Conservation (phyloP, 495 filamentous ascomycete genomes). For the Penicillium diatomitis region DNA sequence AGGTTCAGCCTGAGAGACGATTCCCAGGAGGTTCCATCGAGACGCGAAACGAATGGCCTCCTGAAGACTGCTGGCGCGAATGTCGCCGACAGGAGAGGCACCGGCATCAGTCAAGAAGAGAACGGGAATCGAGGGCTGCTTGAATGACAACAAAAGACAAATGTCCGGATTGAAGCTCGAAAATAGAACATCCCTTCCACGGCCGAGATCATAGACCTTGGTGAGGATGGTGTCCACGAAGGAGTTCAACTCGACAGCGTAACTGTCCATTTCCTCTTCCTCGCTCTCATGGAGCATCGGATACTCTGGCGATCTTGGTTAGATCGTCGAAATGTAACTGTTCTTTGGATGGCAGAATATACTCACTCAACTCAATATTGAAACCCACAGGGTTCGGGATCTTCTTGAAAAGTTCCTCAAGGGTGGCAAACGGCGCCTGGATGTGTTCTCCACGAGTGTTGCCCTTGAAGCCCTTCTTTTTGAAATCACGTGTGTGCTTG, state of each 20-base stretch:
- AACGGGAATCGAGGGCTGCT: conserved; percentile 91
- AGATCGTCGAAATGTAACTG: conserved; percentile 23
- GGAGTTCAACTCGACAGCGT: conserved; percentile 91
- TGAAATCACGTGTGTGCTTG: conserved; percentile 94
- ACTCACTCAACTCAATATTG: conserved; percentile 91
- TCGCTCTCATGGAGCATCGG: conserved; percentile 93
- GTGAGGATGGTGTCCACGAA: conserved; percentile 90
- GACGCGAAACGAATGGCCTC: conserved; percentile 91
- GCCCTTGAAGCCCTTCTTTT: conserved; percentile 87
- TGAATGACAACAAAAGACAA: conserved; percentile 86
- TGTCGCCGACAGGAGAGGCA: conserved; percentile 65
- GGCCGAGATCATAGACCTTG: conserved; percentile 71
- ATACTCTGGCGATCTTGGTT: conserved; percentile 52
- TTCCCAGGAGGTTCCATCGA: conserved; percentile 87
- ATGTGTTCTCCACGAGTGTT: conserved; percentile 91
- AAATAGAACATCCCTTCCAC: conserved; percentile 81
- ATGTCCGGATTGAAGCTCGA: conserved; percentile 95
- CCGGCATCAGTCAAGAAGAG: conserved; percentile 91
- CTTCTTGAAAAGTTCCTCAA: conserved; percentile 86
- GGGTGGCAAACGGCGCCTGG: conserved; percentile 86
- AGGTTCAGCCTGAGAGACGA: conserved; percentile 77
- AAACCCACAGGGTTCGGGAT: conserved; percentile 77
- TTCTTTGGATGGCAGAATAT: conserved; percentile 8
- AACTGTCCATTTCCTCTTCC: conserved; percentile 95
- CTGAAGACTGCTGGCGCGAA: conserved; percentile 85